These are phyloP conservation scores for Excoecaria agallocha DNA, from an alignment of 345 rosid species.

Conservation along the genomic window DNA sequence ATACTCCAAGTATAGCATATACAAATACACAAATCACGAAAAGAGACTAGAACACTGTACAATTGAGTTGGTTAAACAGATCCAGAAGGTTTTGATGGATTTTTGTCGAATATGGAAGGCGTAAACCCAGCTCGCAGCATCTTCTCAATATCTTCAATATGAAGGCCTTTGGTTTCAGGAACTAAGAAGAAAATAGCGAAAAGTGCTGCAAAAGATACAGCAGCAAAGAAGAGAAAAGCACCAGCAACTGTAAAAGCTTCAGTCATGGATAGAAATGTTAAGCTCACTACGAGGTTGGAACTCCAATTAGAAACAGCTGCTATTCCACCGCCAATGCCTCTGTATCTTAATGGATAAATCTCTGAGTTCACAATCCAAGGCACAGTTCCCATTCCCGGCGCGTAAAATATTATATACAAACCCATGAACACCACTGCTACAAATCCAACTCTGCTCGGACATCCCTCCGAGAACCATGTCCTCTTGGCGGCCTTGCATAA, in stretches of 20 bases:
- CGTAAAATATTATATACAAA: constrained; percentile 58
- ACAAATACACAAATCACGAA: no score
- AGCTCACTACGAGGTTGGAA: constrained; percentile 76
- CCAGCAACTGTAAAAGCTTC: constrained; percentile 57
- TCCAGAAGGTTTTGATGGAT: constrained; percentile 8
- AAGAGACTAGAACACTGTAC: no score
- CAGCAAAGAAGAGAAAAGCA: constrained; percentile 66
- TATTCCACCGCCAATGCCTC: constrained; percentile 86
- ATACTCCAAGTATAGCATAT: no score
- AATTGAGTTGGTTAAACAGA: background rate
- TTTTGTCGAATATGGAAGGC: constrained; percentile 27
- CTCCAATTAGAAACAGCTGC: constrained; percentile 78
- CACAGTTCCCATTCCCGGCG: constrained; percentile 84
- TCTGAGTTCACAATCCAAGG: constrained; percentile 95
- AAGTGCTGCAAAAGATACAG: constrained; percentile 43
- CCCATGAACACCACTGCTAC: constrained; percentile 63
- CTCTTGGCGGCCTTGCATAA: constrained; percentile 39
- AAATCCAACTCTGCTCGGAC: constrained; percentile 77
- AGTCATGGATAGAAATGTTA: constrained; percentile 55
- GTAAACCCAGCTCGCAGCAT: constrained; percentile 54
- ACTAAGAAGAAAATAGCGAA: constrained; percentile 58
- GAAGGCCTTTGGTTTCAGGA: constrained; percentile 83
- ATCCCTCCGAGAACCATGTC: constrained; percentile 58
- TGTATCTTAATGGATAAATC: constrained; percentile 76
- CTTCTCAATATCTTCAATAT: constrained; percentile 75